Base-by-base conservation (phyloP, 352 stramenopile genomes). In the Thalassiosira hispida region DNA sequence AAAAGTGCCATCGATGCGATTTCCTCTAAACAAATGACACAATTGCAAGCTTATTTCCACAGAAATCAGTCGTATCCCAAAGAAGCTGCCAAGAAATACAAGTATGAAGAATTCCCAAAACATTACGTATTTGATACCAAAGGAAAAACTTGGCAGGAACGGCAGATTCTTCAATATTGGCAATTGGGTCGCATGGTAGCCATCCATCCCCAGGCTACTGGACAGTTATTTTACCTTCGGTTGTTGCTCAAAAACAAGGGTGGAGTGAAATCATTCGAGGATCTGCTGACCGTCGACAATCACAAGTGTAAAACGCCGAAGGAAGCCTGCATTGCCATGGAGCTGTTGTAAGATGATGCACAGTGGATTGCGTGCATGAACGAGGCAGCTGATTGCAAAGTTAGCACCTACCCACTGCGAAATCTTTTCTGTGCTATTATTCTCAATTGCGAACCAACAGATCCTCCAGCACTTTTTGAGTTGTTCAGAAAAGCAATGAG, bases 251-350 rank as follows among this genome's bases (percentile, higher is more conserved):
- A 66, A 52, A 14, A 66, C 35, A 51, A 27, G 22, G 2, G 6
- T 18, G 57, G 57, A 49, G 49, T 1, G 12, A 16, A 33, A 14
- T 18, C 2, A 20, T 49, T 33, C 53, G 18, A 71, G 6, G 44
- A 51, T 38, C 44, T 73, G 6, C 35, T 20, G 29, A 35, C 23
- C 51, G 22, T 71, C 11, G 16, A 71, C 18, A 51, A n/a, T 25
- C n/a, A 29, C 1, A 5, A 55, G 6, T 18, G 55, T 31, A 93
- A 93, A 77, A 95, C 29, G 4, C 31, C 22, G n/a, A 27, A 71
- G 33, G 23, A 16, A 22, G 62, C 47, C 9, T 71, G 62, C 27
- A 20, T 38, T 61, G 47, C 3, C 14, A 23, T 71, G 3, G 29
- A 22, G 8, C 35, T 71, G 9, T 51, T 29, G 12, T 1, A 59